Conservation (phyloP, 768 basidiomycete genomes). For the Termitomyces sp. region DNA sequence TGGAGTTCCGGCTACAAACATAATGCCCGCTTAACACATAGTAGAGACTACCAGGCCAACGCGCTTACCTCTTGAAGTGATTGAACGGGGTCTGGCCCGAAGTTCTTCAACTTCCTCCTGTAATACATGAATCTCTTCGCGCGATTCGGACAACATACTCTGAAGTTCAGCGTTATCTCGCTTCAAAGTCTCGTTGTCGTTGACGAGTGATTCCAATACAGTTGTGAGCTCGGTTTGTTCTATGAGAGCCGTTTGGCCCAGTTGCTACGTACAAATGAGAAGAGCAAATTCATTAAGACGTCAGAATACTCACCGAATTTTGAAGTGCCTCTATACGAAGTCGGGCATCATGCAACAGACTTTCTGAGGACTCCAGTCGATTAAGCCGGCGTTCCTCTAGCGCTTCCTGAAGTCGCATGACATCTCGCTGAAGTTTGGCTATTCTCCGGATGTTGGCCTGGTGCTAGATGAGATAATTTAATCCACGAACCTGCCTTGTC, state of each 20-base stretch:
- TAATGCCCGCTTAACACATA: background rate
- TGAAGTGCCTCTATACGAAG: conserved; percentile 59
- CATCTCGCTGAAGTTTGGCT: conserved; percentile 72
- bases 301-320: conserved; percentile 36
- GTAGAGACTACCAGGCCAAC: background rate
- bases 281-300: background rate
- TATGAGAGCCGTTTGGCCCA: conserved; percentile 33
- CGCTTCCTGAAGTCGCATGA: conserved; percentile 58
- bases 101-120: conserved; percentile 78
- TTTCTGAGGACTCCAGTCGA: conserved; percentile 63
- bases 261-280: conserved; percentile 29
- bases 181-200: conserved; percentile 80
- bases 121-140: conserved; percentile 68
- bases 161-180: conserved; percentile 80
- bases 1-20: conserved; percentile 32
- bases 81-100: conserved; percentile 41
- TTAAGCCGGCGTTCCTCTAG: conserved; percentile 58
- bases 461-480: background rate
- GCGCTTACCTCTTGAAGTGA: conserved; percentile 37
- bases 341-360: conserved; percentile 62
- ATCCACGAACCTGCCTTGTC: conserved; percentile 57
- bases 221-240: conserved; percentile 60
- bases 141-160: conserved; percentile 64
- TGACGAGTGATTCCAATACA: conserved; percentile 81
- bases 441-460: background rate